Base-by-base conservation (phyloP, 2,329 filamentous ascomycete genomes). In the Botrytis sinoallii region DNA sequence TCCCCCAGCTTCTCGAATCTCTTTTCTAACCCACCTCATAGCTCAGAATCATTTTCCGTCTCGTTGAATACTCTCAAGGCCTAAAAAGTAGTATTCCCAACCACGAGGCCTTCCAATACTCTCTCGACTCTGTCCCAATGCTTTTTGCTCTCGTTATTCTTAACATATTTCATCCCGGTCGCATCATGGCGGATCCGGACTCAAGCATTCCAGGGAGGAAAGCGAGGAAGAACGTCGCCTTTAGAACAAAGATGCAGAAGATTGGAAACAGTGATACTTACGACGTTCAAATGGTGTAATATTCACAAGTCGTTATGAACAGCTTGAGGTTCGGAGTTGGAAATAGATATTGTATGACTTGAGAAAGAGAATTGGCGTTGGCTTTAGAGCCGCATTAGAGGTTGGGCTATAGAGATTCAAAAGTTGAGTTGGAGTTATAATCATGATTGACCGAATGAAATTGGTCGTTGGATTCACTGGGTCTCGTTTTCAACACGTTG, bases 41-140 rank as follows among this genome's bases (percentile, higher is more conserved):
- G 84, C 79, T 85, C 44, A 86, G 89, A 32, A 90, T 91, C 78
- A 84, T 89, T 75, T 91, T 87, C 81, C 88, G 88, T 40, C 83
- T 91, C 2, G 79, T 83, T 68, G 88, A 91, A 79, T 91, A 88
- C 77, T 83, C 83, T 0, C 81, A 82, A 20, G 87, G 86, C 6
- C 75, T 70, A 2, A 74, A 68, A 9, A 88, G 86, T 42, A 86
- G 85, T 75, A 81, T 83, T 0, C 80, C 87, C 16, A 83, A 80
- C 48, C 82, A 87, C 74, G 87, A 89, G 76, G 82, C 78, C 18
- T 90, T 88, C 78, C 83, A 85, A 40, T 87, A 86, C 67, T 78
- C 80, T 3, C 85, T 83, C 74, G 88, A 90, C 76, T 86, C 86
- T 1, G 79, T 87, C 1, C 88, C 88, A 0, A 89, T 90, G 85